Percentiles rank a stretch among this genome's conserved stretches.
Evolutionary conservation across 2,329 filamentous ascomycete species (phyloP).

Genomic region (Gremmenia infestans): DNA sequence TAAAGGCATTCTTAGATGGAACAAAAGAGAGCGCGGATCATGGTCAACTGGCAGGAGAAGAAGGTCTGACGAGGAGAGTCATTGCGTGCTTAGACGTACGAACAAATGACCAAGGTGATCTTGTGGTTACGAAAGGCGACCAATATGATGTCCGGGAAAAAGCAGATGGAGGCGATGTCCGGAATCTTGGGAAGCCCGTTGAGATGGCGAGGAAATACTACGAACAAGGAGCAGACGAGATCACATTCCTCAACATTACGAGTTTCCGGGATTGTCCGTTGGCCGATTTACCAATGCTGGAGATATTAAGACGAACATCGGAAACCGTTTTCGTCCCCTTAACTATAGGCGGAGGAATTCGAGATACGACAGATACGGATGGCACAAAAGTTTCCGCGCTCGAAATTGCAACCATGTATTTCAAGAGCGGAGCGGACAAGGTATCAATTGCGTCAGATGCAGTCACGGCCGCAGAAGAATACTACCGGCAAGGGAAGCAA

Average conservation of each 20-base stretch:
- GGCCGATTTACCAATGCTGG: slow-evolving; percentile 91
- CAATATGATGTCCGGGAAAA: slow-evolving; percentile 98
- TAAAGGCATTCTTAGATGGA: slow-evolving; percentile 83
- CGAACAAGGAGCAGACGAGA: slow-evolving; percentile 91
- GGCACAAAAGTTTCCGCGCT: slow-evolving; percentile 82
- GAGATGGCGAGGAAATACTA: slow-evolving; percentile 94
- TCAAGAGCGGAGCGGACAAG: slow-evolving; percentile 95
- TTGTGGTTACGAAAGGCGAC: slow-evolving; percentile 97
- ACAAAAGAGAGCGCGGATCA: slow-evolving; percentile 39
- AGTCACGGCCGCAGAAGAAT: slow-evolving; percentile 87
- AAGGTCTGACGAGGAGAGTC: slow-evolving; percentile 84
- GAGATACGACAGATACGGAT: slow-evolving; percentile 85
- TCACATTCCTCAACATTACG: slow-evolving; percentile 98
- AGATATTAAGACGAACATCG: slow-evolving; percentile 80
- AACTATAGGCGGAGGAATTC: slow-evolving; percentile 92
- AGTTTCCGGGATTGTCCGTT: slow-evolving; percentile 94
- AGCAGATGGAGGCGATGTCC: slow-evolving; percentile 59
- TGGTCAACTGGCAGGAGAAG: slow-evolving; percentile 32
- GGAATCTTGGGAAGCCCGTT: slow-evolving; percentile 94
- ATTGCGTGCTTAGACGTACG: slow-evolving; percentile 97
- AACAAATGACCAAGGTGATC: slow-evolving; percentile 86
- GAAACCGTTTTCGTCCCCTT: slow-evolving; percentile 93
- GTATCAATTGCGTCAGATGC: slow-evolving; percentile 95
- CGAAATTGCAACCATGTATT: slow-evolving; percentile 94
- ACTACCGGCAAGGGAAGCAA: slow-evolving; percentile 64